Percentiles rank a stretch among this genome's conserved stretches.
Conservation (phyloP, 805 yeast genomes). For the Komagataella ulmi region DNA sequence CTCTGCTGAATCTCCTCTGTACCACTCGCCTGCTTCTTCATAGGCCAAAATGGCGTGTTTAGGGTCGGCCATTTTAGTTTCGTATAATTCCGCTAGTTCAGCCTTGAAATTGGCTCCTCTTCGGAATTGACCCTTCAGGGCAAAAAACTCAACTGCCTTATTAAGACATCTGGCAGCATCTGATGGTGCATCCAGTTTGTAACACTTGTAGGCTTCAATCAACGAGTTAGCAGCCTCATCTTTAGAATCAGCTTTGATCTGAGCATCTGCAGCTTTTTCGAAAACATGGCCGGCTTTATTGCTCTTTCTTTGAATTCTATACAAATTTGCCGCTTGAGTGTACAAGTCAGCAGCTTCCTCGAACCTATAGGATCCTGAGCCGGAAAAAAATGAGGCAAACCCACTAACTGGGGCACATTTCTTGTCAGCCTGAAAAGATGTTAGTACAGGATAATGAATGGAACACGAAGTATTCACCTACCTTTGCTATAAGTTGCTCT, state of each 20-base stretch:
- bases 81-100: conserved; percentile 83
- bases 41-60: conserved; percentile 63
- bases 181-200: conserved; percentile 55
- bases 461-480: conserved; percentile 8
- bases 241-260: conserved; percentile 56
- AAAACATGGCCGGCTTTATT: conserved; percentile 72
- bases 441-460: conserved; percentile 1
- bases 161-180: conserved; percentile 69
- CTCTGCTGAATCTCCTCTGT: conserved; percentile 82
- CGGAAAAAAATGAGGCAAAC: conserved; percentile 54
- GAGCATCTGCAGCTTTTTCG: conserved; percentile 75
- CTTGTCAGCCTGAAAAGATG: conserved; percentile 43
- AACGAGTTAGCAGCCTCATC: conserved; percentile 89
- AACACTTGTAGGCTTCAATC: conserved; percentile 85
- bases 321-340: conserved; percentile 87
- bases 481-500: conserved; percentile 17
- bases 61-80: conserved; percentile 54
- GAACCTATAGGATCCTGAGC: conserved; percentile 43
- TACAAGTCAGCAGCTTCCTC: conserved; percentile 93
- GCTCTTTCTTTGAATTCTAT: conserved; percentile 62
- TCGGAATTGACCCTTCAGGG: conserved; percentile 87
- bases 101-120: conserved; percentile 90
- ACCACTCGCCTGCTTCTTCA: conserved; percentile 95
- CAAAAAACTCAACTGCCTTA: conserved; percentile 72
- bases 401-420: conserved; percentile 61